phyloP scores from a whole-genome alignment of 176 grass and related monocot species.

The Thinopyrum elongatum region DNA sequence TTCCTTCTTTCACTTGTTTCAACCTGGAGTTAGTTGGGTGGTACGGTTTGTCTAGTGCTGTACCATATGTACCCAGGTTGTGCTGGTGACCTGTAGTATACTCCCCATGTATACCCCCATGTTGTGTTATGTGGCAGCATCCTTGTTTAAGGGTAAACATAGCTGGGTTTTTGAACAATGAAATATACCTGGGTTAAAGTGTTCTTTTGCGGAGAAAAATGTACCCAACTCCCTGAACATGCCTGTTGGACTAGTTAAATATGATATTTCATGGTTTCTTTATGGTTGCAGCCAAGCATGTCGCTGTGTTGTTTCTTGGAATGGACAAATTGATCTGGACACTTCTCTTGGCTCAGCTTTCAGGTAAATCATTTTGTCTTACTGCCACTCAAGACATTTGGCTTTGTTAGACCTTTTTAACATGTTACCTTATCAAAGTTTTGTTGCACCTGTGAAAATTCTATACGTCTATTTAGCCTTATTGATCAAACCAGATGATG shows the following conservation, averaged over 20 bases:
- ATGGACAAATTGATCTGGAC: neutral
- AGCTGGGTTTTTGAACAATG: neutral
- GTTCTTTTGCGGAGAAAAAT: neutral
- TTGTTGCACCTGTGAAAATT: neutral
- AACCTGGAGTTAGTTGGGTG: constrained; percentile 10
- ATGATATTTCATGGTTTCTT: neutral
- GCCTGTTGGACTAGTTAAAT: neutral
- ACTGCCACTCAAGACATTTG: neutral
- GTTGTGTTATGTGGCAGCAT: constrained; percentile 30
- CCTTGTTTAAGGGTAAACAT: constrained; percentile 11
- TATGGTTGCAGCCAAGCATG: neutral
- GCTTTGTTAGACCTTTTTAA: neutral
- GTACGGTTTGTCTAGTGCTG: constrained; percentile 15
- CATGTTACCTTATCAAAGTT: neutral
- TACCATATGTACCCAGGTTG: constrained; percentile 19
- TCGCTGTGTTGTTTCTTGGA: neutral
- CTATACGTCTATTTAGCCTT: neutral
- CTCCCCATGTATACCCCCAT: constrained; percentile 8
- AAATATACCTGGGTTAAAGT: constrained; percentile 6
- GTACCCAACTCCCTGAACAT: constrained; percentile 4
- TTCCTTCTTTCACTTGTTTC: neutral
- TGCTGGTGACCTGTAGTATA: constrained; percentile 12
- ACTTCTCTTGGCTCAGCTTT: neutral
- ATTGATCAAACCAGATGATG: neutral
- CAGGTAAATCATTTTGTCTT: constrained; percentile 1